Percentiles rank a stretch among this genome's conserved stretches.
These are phyloP conservation scores for Melampsora abietis-canadensis DNA, from an alignment of 1,284 basidiomycete genomes.

Conservation along the genomic window DNA sequence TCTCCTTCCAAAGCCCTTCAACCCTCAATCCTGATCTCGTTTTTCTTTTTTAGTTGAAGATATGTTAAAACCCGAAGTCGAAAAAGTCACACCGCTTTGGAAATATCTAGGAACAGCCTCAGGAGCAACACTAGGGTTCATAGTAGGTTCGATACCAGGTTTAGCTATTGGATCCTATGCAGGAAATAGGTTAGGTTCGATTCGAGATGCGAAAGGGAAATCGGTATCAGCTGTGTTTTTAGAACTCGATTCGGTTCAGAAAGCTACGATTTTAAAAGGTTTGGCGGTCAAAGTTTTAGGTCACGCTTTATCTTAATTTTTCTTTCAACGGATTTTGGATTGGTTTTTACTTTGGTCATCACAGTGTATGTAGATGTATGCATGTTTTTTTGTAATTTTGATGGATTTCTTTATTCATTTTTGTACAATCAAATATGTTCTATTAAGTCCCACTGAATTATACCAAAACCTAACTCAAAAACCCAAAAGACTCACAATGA, in stretches of 20 bases:
- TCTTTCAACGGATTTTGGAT: no score
- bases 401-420: no score
- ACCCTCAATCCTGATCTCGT: no score
- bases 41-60: slow-evolving; percentile 53
- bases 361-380: no score
- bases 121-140: slow-evolving; percentile 51
- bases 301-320: slow-evolving; percentile 11
- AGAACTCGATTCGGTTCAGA: slow-evolving; percentile 72
- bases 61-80: slow-evolving; percentile 52
- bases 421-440: no score
- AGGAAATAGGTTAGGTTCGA: slow-evolving; percentile 51
- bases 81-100: slow-evolving; percentile 47
- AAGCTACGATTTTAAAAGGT: slow-evolving; percentile 74
- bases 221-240: slow-evolving; percentile 68
- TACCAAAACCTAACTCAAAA: no score
- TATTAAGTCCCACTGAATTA: no score
- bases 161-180: slow-evolving; percentile 50
- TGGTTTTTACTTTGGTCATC: no score
- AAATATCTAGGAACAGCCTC: slow-evolving; percentile 50
- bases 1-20: no score
- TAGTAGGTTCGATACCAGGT: slow-evolving; percentile 44
- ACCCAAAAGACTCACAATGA: no score
- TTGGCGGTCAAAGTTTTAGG: slow-evolving; percentile 86
- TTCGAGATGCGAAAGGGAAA: slow-evolving; percentile 53
- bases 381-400: no score